Evolutionary conservation across 2,329 filamentous ascomycete species (phyloP), one percentile per base, ranked within the genome.

Genomic region (Rugonectria rugulosa): DNA sequence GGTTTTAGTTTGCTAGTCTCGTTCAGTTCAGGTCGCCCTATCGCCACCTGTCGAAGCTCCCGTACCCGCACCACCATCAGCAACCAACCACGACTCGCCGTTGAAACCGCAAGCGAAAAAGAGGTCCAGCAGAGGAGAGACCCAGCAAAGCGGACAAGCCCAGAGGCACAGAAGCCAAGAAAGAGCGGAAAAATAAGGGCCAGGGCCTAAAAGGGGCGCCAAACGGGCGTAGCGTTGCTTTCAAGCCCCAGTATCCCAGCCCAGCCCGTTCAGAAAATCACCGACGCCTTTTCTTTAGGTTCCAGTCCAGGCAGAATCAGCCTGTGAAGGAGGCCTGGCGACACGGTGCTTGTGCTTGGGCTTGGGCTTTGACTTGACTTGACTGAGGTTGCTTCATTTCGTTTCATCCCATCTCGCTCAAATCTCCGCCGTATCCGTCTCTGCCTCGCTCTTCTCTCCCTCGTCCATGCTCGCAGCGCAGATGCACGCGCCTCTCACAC

Each of bases 401-500:
- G 11, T 32, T 32, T 32, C 10, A 32, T 32, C 29, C 6, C 10
- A 32, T 32, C 29, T 45, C 19, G 17, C 23, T 14, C 20, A 7
- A 48, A 43, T 48, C 24, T 31, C 37, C 45, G 20, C 42, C 38
- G 32, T 38, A 44, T 42, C 32, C 21, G 31, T 20, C 8, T 24
- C 31, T 24, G 5, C 40, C 31, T 41, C 46, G n/a, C 12, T 37
- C 20, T 38, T 21, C 20, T 24, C 17, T 9, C 4, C 20, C 34
- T 31, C 23, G 10, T 29, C 21, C 20, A 15, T 34, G 23, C 17
- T 29, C 45, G 19, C 29, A 20, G 20, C 23, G 14, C 41, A 42
- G 34, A 57, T 55, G 55, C 44, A 31, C 21, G 27, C 29, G 31
- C 21, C 15, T 20, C 38, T n/a, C n/a, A n/a, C n/a, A n/a, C n/a